Evolutionary conservation across 176 grass and related monocot genomes (phyloP).

Genomic region (sorghum (Sorghum bicolor)): Sorghum_bicolor_NCBIv3 NC_012877.2:9237001-9237500

Average conservation of each 20-base stretch:
- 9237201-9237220: background rate
- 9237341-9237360: no score
- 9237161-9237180: no score
- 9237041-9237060: no score
- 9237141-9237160: no score
- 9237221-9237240: background rate
- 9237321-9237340: no score
- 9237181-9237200: background rate
- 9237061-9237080: no score
- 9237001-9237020: background rate
- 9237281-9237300: background rate
- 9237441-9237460: background rate
- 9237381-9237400: no score
- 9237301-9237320: background rate
- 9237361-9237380: no score
- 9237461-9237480: background rate
- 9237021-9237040: background rate
- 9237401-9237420: no score
- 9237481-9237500: background rate
- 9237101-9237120: no score
- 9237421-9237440: background rate
- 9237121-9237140: no score
- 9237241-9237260: background rate
- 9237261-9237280: background rate
- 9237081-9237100: no score